These are phyloP conservation scores for Echium plantagineum DNA, from an alignment of 257 asterid species.

Conservation along the genomic window DNA sequence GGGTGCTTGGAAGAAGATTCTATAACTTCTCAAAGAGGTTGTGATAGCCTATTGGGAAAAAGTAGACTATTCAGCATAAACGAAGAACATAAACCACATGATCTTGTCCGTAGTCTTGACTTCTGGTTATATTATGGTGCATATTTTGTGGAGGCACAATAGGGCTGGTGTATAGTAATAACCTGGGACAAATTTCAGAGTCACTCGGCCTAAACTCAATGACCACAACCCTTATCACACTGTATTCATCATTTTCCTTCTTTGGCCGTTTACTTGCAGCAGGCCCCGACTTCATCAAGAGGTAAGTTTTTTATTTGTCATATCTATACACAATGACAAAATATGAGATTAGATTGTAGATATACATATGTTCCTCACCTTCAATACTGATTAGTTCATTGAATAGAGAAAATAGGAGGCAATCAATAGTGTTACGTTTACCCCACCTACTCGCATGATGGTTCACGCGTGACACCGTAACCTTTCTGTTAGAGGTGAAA, in stretches of 20 bases:
- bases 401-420: too few relatives aligned
- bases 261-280: constrained; percentile 93
- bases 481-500: too few relatives aligned
- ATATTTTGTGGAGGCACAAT: constrained; percentile 82
- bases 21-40: constrained; percentile 23
- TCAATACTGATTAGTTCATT: background rate
- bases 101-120: constrained; percentile 52
- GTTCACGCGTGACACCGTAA: too few relatives aligned
- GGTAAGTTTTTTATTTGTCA: constrained; percentile 31
- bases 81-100: constrained; percentile 50
- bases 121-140: constrained; percentile 72
- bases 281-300: constrained; percentile 57
- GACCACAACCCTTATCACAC: constrained; percentile 51
- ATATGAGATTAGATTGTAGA: background rate
- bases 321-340: background rate
- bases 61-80: constrained; percentile 59
- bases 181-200: constrained; percentile 80
- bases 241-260: constrained; percentile 81
- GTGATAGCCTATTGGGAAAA: constrained; percentile 28
- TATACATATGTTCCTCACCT: background rate
- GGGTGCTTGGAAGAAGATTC: constrained; percentile 11
- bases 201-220: constrained; percentile 58
- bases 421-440: too few relatives aligned
- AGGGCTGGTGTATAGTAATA: constrained; percentile 83
- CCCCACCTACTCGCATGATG: too few relatives aligned